Percentiles rank a stretch among this genome's conserved stretches.
Evolutionary conservation across 169 alveolate genomes (phyloP).

Genomic region (Fabrea salina): DNA sequence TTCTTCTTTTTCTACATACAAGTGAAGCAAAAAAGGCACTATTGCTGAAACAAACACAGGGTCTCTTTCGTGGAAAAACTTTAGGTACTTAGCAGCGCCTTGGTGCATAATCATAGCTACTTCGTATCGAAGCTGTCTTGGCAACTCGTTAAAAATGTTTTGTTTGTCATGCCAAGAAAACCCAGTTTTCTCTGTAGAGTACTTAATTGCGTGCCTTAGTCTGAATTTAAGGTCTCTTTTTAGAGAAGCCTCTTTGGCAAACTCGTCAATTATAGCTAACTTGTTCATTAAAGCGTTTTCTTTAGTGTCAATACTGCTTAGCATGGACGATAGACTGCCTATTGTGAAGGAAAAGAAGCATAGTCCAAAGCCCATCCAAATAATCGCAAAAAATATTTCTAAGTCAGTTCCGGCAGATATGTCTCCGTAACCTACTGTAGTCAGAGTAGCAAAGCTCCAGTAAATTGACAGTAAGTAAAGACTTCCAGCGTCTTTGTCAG

Average conservation of each 20-base stretch:
- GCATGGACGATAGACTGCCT: conserved; percentile 39
- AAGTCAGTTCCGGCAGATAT: conserved; percentile 36
- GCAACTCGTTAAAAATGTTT: conserved; percentile 49
- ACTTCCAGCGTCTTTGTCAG: neutral
- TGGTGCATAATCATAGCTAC: conserved; percentile 44
- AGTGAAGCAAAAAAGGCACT: neutral
- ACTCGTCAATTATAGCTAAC: conserved; percentile 35
- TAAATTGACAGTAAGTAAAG: conserved; percentile 34
- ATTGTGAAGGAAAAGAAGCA: conserved; percentile 44
- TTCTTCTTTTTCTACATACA: neutral
- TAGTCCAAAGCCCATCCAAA: conserved; percentile 49
- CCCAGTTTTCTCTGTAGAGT: conserved; percentile 27
- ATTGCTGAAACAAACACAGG: conserved; percentile 36
- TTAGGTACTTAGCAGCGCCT: conserved; percentile 36
- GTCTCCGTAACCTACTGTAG: conserved; percentile 68
- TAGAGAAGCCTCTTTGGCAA: conserved; percentile 36
- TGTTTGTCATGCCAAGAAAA: conserved; percentile 23
- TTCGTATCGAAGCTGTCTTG: conserved; percentile 39
- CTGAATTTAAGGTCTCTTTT: neutral
- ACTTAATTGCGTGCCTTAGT: conserved; percentile 16
- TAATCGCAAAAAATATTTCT: conserved; percentile 38
- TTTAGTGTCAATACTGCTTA: conserved; percentile 36
- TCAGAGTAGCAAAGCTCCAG: conserved; percentile 55
- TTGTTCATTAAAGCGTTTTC: conserved; percentile 35
- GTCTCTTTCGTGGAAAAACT: conserved; percentile 36